Percentiles rank a stretch among this genome's conserved stretches.
Conservation (phyloP, 2,329 filamentous ascomycete genomes). For the Phoma herbarum region DNA sequence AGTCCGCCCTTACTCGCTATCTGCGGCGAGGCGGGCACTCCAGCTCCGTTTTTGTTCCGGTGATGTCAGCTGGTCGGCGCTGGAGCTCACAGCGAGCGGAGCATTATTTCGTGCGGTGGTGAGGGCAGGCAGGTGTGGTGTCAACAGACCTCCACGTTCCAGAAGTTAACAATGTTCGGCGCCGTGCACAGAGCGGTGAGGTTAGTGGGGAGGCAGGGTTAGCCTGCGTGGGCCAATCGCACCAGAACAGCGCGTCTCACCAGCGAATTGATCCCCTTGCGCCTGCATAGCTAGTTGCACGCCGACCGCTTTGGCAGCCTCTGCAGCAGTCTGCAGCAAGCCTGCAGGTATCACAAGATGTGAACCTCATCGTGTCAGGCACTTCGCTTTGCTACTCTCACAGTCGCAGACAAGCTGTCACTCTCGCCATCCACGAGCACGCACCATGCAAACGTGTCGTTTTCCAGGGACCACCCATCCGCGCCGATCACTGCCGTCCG, state of each 20-base stretch:
- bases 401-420: constrained; percentile 1
- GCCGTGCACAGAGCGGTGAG: constrained; percentile 22
- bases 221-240: constrained; percentile 11
- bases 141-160: constrained; percentile 18
- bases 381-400: constrained; percentile 4
- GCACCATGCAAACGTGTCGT: constrained; percentile 21
- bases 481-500: constrained; percentile 16
- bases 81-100: constrained; percentile 39
- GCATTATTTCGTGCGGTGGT: constrained; percentile 33
- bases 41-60: constrained; percentile 29
- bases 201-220: constrained; percentile 5
- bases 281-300: constrained; percentile 9
- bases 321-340: constrained; percentile 5
- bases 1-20: constrained; percentile 28
- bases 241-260: constrained; percentile 14
- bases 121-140: constrained; percentile 9
- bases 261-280: constrained; percentile 20
- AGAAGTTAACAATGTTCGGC: constrained; percentile 24
- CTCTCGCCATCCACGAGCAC: constrained; percentile 3
- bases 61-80: constrained; percentile 32
- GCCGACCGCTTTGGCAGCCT: constrained; percentile 11
- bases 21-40: constrained; percentile 26
- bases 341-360: constrained; percentile 6
- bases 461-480: constrained; percentile 8
- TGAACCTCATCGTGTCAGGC: constrained; percentile 10